Conservation (phyloP, 75 land plant genomes). For the Cryptomeria japonica region DNA sequence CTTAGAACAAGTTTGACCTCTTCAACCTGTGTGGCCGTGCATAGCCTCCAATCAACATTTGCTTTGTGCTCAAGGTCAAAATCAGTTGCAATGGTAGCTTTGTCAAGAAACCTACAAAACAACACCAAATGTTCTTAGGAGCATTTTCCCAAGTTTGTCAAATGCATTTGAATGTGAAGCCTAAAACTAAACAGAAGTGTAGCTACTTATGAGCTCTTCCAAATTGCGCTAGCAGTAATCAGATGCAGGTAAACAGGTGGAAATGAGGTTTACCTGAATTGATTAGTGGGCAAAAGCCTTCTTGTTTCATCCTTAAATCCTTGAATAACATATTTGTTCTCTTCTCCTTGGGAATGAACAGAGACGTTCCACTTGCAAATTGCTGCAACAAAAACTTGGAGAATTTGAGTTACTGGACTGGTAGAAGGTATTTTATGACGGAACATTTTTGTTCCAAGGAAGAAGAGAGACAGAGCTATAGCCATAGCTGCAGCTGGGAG, state of each 20-base stretch:
- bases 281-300: no score
- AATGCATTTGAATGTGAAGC: not conserved
- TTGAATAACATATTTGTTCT: not conserved
- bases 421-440: conserved; percentile 11
- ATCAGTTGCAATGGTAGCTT: conserved; percentile 28
- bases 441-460: conserved; percentile 10
- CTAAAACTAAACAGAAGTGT: not conserved
- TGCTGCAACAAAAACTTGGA: conserved; percentile 27
- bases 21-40: conserved; percentile 37
- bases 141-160: no score
- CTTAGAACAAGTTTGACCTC: conserved; percentile 37
- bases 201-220: not conserved
- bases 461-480: conserved; percentile 19
- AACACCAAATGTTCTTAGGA: not conserved
- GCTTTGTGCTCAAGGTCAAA: not conserved
- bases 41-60: conserved; percentile 23
- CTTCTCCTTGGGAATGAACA: not conserved
- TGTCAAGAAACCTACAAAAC: conserved; percentile 36
- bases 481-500: conserved; percentile 28
- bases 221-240: no score
- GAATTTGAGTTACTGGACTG: conserved; percentile 39
- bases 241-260: not conserved
- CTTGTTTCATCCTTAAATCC: not conserved
- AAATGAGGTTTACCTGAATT: conserved; percentile 5
- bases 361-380: conserved; percentile 17